Conservation (phyloP, 2,329 filamentous ascomycete genomes). For the Teratosphaeria viscida region DNA sequence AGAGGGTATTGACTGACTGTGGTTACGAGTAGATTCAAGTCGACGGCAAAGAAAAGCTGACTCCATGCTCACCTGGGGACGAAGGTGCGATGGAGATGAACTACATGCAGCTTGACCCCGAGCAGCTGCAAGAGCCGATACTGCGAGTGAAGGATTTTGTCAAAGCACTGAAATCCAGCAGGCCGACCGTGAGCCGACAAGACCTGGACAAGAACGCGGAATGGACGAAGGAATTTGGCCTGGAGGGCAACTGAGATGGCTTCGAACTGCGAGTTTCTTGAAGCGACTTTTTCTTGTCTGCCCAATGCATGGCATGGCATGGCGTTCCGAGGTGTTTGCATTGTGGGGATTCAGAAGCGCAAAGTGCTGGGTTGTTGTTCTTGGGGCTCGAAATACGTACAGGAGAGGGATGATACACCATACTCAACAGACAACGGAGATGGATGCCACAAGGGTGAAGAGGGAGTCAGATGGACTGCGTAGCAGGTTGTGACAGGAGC, state of each 20-base stretch:
- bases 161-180: constrained; percentile 75
- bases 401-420: background rate
- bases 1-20: background rate
- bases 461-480: background rate
- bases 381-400: background rate
- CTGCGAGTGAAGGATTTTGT: constrained; percentile 86
- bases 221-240: constrained; percentile 95
- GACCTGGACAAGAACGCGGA: constrained; percentile 77
- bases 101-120: constrained; percentile 77
- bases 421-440: background rate
- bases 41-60: constrained; percentile 58
- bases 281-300: background rate
- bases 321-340: background rate
- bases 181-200: constrained; percentile 81
- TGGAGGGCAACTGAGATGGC: constrained; percentile 54
- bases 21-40: constrained; percentile 51
- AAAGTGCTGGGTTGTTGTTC: background rate
- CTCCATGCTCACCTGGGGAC: constrained; percentile 90
- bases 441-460: background rate
- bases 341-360: background rate
- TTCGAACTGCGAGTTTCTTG: background rate
- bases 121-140: constrained; percentile 75
- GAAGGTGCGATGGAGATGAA: constrained; percentile 80
- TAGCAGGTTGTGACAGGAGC: background rate
- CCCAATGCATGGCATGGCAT: background rate